These are phyloP conservation scores for Zelonia costaricensis DNA, from an alignment of 208 protist genomes.

Conservation along the genomic window DNA sequence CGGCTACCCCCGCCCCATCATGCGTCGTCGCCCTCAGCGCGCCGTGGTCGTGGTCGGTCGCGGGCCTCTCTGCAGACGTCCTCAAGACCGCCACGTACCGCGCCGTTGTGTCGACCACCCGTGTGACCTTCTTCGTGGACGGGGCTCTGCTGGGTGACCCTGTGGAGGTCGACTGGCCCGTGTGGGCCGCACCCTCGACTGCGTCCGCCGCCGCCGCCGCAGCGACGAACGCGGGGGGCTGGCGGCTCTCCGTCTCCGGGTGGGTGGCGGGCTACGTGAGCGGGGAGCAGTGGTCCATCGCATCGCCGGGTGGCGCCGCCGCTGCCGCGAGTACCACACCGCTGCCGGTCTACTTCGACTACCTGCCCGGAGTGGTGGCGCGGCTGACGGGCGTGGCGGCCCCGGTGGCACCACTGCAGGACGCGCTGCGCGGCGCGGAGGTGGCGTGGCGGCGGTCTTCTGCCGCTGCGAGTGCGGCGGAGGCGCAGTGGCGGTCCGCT, in stretches of 20 bases:
- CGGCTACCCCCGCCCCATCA: constrained; percentile 10
- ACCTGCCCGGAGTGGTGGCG: constrained; percentile 25
- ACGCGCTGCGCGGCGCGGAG: constrained; percentile 9
- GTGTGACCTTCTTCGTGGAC: constrained; percentile 19
- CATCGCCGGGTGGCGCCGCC: not conserved
- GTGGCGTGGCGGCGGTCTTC: no score
- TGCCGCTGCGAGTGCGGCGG: no score
- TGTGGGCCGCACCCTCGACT: constrained; percentile 5
- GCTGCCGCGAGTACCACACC: not conserved
- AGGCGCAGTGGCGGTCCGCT: not conserved
- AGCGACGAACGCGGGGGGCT: not conserved
- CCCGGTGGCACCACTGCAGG: constrained; percentile 4
- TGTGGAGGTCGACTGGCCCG: constrained; percentile 22
- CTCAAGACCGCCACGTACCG: constrained; percentile 16
- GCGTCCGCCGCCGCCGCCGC: not conserved
- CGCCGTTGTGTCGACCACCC: constrained; percentile 15
- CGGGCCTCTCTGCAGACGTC: not conserved
- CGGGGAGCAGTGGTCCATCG: constrained; percentile 16
- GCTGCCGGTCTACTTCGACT: constrained; percentile 26
- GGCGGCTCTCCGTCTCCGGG: constrained; percentile 14
- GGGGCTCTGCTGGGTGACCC: constrained; percentile 1
- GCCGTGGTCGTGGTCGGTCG: constrained; percentile 14
- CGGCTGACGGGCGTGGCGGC: constrained; percentile 7
- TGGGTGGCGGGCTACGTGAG: constrained; percentile 14
- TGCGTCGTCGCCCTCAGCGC: constrained; percentile 14